Percentiles rank a stretch among this genome's conserved stretches.
phyloP scores from a whole-genome alignment of 345 rosid genomes.

The Euphorbia lathyris region DNA sequence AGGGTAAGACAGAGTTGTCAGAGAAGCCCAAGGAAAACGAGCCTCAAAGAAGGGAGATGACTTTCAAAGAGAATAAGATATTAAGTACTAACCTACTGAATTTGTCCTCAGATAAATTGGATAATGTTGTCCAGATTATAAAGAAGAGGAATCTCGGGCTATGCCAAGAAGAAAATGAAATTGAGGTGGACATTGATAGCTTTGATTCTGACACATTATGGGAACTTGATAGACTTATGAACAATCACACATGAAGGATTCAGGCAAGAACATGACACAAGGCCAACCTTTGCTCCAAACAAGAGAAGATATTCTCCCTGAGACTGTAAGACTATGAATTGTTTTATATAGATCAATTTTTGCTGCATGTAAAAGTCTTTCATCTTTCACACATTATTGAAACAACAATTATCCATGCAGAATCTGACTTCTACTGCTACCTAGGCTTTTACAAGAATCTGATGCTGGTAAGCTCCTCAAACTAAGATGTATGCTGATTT shows the following conservation, averaged over 20 bases:
- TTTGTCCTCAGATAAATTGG: conserved; percentile 77
- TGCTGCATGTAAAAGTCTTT: neutral
- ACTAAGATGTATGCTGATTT: conserved; percentile 4
- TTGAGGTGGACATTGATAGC: conserved; percentile 84
- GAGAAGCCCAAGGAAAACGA: conserved; percentile 48
- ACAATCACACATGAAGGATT: conserved; percentile 41
- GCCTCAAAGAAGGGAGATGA: conserved; percentile 54
- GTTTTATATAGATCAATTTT: conserved; percentile 10
- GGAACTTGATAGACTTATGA: conserved; percentile 73
- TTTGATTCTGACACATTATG: conserved; percentile 81
- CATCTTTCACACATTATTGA: conserved; percentile 8
- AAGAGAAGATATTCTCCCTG: conserved; percentile 32
- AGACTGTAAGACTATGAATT: conserved; percentile 40
- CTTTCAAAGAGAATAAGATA: conserved; percentile 76
- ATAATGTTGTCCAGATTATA: conserved; percentile 71
- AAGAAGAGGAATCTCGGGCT: conserved; percentile 70
- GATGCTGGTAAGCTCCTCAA: conserved; percentile 34
- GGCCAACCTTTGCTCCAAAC: conserved; percentile 36
- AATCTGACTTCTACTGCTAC: conserved; percentile 18
- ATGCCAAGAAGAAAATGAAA: conserved; percentile 75
- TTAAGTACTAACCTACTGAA: conserved; percentile 66
- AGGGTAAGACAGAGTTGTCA: conserved; percentile 24
- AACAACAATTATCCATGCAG: conserved; percentile 31
- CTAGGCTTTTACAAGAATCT: conserved; percentile 26
- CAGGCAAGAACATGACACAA: conserved; percentile 41